Evolutionary conservation across 768 basidiomycete genomes (phyloP), one percentile per base, ranked within the genome.

Genomic region (Mycena galopus): DNA sequence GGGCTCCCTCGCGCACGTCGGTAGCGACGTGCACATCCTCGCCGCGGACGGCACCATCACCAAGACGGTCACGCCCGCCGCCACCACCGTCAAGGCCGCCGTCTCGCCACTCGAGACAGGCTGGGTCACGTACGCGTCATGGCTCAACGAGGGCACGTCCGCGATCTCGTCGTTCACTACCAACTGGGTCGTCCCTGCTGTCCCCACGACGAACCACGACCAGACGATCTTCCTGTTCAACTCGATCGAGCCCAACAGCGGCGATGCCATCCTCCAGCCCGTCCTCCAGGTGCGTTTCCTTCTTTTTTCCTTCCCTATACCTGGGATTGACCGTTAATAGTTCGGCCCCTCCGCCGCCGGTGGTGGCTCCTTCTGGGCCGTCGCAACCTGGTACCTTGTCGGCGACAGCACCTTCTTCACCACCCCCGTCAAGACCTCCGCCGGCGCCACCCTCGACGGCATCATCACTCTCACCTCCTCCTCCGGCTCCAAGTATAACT

Each of bases 211-310:
- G 17, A 71, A 76, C 67, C 44, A 69, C 55, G 69, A 59, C 4
- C 75, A 76, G 69, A 76, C 75, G 0, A 29, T 73, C n/a, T 76
- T 76, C 66, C 60, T 76, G 50, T 76, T 76, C 66, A 73, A 73
- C 63, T 64, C 65, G 14, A 76, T 76, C 8, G 69, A 76, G 63
- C 75, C 75, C 32, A 71, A 50, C 57, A 19, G 55, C 8, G 68
- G 60, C 10, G 16, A 56, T 16, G 69, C 69, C 0, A 71, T 74
- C 29, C 44, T 74, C 2, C 69, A 74, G 65, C 69, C 73, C 27
- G 73, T 74, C 7, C 72, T 73, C 7, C 72, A 73, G 50, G 65
- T 72, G 17, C 50, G 59, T 19, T 8, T 32, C 21, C 4, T 11
- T 2, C 2, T 51, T 4, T 11, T 33, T 12, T 21, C 19, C 35